phyloP scores from a whole-genome alignment of 2,329 filamentous ascomycete genomes.

The Teratosphaeria nubilosa region DNA sequence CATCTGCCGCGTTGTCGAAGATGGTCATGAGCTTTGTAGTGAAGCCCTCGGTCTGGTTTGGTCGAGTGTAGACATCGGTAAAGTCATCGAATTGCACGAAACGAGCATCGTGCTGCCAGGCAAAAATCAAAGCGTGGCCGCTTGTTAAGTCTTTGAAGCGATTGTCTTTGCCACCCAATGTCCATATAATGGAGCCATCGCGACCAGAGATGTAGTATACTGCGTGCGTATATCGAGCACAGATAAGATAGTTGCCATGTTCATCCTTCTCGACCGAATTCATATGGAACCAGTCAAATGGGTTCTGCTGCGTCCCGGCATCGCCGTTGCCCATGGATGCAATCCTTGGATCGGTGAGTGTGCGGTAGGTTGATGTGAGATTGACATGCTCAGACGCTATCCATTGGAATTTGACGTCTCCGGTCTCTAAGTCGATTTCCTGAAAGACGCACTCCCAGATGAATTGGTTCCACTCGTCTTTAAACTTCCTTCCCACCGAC shows the following conservation, averaged over 20 bases:
- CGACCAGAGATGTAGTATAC: constrained; percentile 39
- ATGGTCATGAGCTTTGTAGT: constrained; percentile 14
- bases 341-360: constrained; percentile 18
- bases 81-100: constrained; percentile 4
- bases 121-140: constrained; percentile 24
- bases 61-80: constrained; percentile 6
- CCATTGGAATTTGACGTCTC: constrained; percentile 48
- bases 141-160: constrained; percentile 17
- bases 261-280: constrained; percentile 45
- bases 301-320: constrained; percentile 32
- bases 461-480: constrained; percentile 11
- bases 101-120: constrained; percentile 42
- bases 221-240: constrained; percentile 39
- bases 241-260: constrained; percentile 45
- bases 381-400: constrained; percentile 43
- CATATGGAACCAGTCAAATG: constrained; percentile 47
- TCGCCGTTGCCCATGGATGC: constrained; percentile 5
- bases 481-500: constrained; percentile 13
- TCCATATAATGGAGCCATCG: constrained; percentile 43
- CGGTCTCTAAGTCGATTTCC: constrained; percentile 40
- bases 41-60: constrained; percentile 4
- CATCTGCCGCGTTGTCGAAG: constrained; percentile 41
- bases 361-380: constrained; percentile 32
- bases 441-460: constrained; percentile 24
- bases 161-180: constrained; percentile 29